Evolutionary conservation across 2,329 filamentous ascomycete species (phyloP), one percentile per base, ranked within the genome.

Genomic region (Talaromyces sp.): DNA sequence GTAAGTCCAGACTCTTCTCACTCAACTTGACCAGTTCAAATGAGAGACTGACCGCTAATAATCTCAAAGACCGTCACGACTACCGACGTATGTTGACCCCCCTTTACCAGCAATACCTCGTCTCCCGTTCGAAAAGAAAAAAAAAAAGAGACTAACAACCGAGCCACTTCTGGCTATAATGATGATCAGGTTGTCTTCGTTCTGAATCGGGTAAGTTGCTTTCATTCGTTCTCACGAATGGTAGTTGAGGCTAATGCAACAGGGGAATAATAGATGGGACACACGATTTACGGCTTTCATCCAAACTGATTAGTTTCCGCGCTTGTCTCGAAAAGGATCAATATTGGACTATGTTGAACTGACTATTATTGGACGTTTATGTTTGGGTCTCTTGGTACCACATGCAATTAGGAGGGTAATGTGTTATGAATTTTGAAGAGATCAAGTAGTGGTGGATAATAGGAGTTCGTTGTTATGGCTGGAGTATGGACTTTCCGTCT

Each of bases 61-160:
- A n/a, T n/a, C 17, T 54, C 58, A 31, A 10, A 72, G 70, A 70
- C 66, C 0, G 45, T 72, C 2, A 70, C 67, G 0, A 70, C 67
- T 8, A 58, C 45, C 1, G 68, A 72, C 64, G 70, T 71, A 67
- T 66, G 69, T 64, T 38, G 15, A 27, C 10, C 13, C 25, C 31
- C 11, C 13, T 11, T 22, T 17, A 2, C 11, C 13, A 53, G 8
- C 19, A 19, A 54, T 10, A 27, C 15, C 8, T 38, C 13, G 15
- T 38, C 36, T 15, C 13, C 36, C 11, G 36, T 38, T 49, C 8
- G 10, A 25, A 5, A 19, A 27, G 31, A 19, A 15, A 31, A 19
- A 19, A 27, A 53, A 19, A 15, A 31, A 19, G 31, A 22, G 53
- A 36, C 56, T 59, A 45, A 59, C 38, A 29, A 36, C 36, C 4